Percentiles rank a stretch among this genome's conserved stretches.
phyloP scores from a whole-genome alignment of 2,329 filamentous ascomycete species.

The Cladosporium velox region DNA sequence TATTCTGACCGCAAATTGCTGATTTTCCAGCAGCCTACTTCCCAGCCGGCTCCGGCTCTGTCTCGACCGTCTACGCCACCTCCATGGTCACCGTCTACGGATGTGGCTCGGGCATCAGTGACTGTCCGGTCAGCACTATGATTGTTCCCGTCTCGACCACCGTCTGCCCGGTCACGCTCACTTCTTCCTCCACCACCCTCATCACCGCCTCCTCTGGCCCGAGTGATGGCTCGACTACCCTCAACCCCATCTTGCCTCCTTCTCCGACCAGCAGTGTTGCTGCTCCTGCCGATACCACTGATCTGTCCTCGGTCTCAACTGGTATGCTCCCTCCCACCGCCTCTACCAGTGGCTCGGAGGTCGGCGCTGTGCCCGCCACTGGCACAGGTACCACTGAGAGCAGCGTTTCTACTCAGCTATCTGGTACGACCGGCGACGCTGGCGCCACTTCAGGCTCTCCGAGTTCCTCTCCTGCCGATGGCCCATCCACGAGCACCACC shows the following conservation, averaged over 20 bases:
- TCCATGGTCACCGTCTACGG: constrained; percentile 46
- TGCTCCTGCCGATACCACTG: background rate
- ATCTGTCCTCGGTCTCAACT: constrained; percentile 17
- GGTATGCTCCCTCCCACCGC: constrained; percentile 15
- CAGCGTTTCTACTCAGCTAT: background rate
- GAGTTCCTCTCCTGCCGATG: background rate
- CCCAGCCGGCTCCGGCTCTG: constrained; percentile 36
- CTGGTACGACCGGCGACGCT: background rate
- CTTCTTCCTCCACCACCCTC: constrained; percentile 26
- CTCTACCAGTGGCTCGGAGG: background rate
- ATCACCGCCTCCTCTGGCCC: constrained; percentile 16
- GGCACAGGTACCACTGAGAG: constrained; percentile 1
- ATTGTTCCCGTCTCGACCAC: constrained; percentile 46
- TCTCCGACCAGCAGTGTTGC: constrained; percentile 9
- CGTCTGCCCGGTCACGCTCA: constrained; percentile 45
- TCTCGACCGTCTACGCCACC: constrained; percentile 47
- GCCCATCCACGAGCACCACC: background rate
- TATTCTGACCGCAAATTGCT: background rate
- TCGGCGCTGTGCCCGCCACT: background rate
- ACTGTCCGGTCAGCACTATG: constrained; percentile 46
- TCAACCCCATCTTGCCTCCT: constrained; percentile 12
- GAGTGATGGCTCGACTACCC: background rate
- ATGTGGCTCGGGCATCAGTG: constrained; percentile 42
- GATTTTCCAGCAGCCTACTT: constrained; percentile 26
- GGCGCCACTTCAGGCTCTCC: constrained; percentile 6